Conservation (phyloP, 768 basidiomycete species). For the Russula abietina region DNA sequence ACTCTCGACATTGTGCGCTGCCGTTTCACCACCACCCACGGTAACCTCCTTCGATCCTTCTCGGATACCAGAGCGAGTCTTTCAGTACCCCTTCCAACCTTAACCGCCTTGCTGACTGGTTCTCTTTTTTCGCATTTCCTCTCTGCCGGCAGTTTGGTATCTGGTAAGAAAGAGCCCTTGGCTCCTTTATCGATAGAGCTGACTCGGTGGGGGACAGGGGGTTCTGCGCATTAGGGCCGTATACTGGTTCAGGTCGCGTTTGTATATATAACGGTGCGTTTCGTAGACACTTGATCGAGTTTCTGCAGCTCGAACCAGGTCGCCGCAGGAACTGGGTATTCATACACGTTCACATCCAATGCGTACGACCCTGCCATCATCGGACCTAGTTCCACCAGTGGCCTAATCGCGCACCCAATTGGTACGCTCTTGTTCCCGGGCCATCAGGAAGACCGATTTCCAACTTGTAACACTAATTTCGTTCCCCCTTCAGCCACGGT, state of each 20-base stretch:
- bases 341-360: conserved; percentile 36
- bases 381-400: conserved; percentile 60
- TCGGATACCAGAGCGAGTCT: conserved; percentile 21
- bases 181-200: conserved; percentile 7
- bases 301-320: conserved; percentile 3
- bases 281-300: neutral
- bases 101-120: neutral
- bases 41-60: conserved; percentile 18
- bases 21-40: conserved; percentile 36
- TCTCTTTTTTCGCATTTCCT: neutral
- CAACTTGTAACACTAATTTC: conserved; percentile 5
- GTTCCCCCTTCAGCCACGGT: conserved; percentile 36
- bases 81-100: conserved; percentile 22
- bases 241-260: conserved; percentile 38
- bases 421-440: conserved; percentile 36
- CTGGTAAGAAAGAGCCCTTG: conserved; percentile 40
- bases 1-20: conserved; percentile 62
- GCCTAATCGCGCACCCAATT: conserved; percentile 68
- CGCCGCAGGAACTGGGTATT: conserved; percentile 50
- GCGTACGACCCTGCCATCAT: conserved; percentile 37
- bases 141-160: conserved; percentile 51
- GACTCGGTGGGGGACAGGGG: conserved; percentile 43
- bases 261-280: conserved; percentile 46
- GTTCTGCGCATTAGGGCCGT: conserved; percentile 38
- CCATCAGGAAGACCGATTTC: neutral